Percentiles rank a stretch among this genome's conserved stretches.
phyloP scores from a whole-genome alignment of 2,329 filamentous ascomycete genomes.

The Diaporthe capsici region DNA sequence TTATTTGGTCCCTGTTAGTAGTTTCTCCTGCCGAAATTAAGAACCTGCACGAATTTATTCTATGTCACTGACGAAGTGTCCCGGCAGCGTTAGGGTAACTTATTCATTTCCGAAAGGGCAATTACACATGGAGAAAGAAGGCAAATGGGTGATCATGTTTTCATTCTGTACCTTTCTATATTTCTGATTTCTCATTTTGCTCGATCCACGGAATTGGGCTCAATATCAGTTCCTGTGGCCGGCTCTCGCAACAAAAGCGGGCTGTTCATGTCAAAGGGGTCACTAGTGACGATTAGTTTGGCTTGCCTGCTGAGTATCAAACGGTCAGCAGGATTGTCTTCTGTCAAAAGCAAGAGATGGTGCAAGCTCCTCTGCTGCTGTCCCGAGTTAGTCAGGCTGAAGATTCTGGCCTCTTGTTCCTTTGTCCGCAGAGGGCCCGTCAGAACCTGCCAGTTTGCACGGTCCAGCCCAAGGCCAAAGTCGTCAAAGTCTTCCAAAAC shows the following conservation, averaged over 20 bases:
- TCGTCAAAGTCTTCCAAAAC: neutral
- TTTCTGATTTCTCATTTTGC: neutral
- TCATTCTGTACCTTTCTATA: neutral
- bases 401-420: conserved; percentile 7
- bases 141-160: no score
- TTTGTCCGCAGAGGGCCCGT: neutral
- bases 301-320: conserved; percentile 18
- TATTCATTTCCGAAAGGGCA: neutral
- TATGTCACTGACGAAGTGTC: neutral
- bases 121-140: neutral
- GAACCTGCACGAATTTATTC: neutral
- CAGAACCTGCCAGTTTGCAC: conserved; percentile 5
- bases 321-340: conserved; percentile 8
- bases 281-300: neutral
- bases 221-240: neutral
- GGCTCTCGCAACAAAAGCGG: neutral
- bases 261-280: conserved; percentile 16
- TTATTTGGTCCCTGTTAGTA: neutral
- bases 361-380: neutral
- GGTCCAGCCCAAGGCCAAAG: neutral
- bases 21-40: neutral
- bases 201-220: neutral
- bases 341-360: neutral
- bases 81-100: neutral
- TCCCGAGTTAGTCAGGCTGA: conserved; percentile 5